Evolutionary conservation across 2,329 filamentous ascomycete species (phyloP).

Genomic region (Penicillium freii): DNA sequence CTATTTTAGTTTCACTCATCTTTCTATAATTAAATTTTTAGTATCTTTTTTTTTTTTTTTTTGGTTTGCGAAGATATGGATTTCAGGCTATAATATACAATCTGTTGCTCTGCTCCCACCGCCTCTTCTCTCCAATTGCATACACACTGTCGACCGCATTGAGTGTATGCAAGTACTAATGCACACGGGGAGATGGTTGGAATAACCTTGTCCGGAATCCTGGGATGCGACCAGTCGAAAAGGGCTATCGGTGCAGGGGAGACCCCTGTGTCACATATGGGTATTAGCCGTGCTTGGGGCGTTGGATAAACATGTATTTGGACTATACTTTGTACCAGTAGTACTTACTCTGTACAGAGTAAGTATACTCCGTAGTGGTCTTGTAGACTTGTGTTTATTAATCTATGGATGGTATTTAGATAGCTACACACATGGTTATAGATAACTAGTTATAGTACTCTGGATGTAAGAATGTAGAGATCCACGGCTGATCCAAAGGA

Average conservation of each 20-base stretch:
- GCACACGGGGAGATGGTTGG: slow-evolving; percentile 3
- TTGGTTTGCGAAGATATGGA: neutral
- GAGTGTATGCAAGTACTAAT: neutral
- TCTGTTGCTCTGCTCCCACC: slow-evolving; percentile 9
- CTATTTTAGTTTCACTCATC: neutral
- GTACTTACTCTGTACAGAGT: too few species aligned
- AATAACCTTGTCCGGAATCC: slow-evolving; percentile 16
- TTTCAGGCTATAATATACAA: neutral
- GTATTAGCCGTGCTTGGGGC: neutral
- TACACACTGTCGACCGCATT: neutral
- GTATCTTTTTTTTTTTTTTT: neutral
- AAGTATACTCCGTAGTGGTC: neutral
- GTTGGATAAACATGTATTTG: neutral
- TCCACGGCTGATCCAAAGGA: neutral
- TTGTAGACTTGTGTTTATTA: neutral
- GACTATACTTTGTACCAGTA: neutral
- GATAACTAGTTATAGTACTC: neutral
- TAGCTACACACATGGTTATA: neutral
- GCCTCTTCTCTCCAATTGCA: slow-evolving; percentile 7
- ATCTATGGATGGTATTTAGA: neutral
- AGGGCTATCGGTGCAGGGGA: slow-evolving; percentile 12
- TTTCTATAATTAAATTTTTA: neutral
- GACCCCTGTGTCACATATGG: slow-evolving; percentile 5
- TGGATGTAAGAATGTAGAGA: neutral
- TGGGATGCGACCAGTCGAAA: slow-evolving; percentile 14